Conservation (phyloP, 345 rosid genomes). For the Lumnitzera littorea region DNA sequence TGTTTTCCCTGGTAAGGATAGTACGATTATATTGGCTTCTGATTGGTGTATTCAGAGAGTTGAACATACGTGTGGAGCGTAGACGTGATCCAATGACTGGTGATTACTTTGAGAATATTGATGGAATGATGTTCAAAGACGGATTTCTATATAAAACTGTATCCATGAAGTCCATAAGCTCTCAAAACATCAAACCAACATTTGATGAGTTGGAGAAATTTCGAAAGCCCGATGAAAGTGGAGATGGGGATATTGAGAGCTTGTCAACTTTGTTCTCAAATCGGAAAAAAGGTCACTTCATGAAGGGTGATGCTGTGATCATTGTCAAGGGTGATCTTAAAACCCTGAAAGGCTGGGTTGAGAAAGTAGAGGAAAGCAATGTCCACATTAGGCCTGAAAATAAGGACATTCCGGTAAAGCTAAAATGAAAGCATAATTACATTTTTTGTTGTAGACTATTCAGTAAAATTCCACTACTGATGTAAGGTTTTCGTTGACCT, state of each 20-base stretch:
- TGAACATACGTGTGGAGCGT: slow-evolving; percentile 90
- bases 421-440: slow-evolving; percentile 2
- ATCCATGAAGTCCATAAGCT: slow-evolving; percentile 75
- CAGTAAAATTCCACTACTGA: neutral
- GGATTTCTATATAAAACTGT: slow-evolving; percentile 83
- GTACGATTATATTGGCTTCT: neutral
- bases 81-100: slow-evolving; percentile 82
- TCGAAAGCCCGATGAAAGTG: slow-evolving; percentile 64
- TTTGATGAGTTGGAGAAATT: slow-evolving; percentile 98
- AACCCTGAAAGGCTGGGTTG: slow-evolving; percentile 95
- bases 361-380: slow-evolving; percentile 96
- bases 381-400: slow-evolving; percentile 79
- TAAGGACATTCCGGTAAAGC: slow-evolving; percentile 91
- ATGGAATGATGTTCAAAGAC: slow-evolving; percentile 76
- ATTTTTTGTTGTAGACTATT: slow-evolving; percentile 1
- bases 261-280: slow-evolving; percentile 81
- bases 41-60: slow-evolving; percentile 40
- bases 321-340: slow-evolving; percentile 90
- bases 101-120: slow-evolving; percentile 83
- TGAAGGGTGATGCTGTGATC: slow-evolving; percentile 98
- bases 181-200: slow-evolving; percentile 70
- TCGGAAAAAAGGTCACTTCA: slow-evolving; percentile 94
- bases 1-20: neutral
- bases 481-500: slow-evolving; percentile 4
- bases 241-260: slow-evolving; percentile 67